These are phyloP conservation scores for Aspergillus campestris DNA, from an alignment of 495 filamentous ascomycete species.

Conservation along the genomic window DNA sequence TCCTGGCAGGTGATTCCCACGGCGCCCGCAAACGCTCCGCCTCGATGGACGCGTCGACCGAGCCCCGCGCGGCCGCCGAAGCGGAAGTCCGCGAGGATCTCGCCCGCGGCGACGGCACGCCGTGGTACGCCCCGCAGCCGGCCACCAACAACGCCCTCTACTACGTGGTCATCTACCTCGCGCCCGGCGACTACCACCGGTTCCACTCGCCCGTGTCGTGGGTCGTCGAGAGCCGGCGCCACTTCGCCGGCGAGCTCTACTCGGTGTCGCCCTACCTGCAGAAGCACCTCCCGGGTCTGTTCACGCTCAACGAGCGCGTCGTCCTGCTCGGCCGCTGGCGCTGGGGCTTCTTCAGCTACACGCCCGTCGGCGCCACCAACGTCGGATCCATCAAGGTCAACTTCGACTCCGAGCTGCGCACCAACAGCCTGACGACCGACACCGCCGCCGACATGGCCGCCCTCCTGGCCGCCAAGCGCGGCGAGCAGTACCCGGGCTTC, in stretches of 20 bases:
- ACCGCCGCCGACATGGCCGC: constrained; percentile 79
- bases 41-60: constrained; percentile 55
- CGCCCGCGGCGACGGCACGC: constrained; percentile 54
- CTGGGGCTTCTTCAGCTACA: constrained; percentile 95
- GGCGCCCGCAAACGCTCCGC: constrained; percentile 21
- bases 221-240: constrained; percentile 84
- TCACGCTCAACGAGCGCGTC: constrained; percentile 94
- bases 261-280: constrained; percentile 92
- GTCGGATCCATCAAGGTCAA: constrained; percentile 96
- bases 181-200: constrained; percentile 95
- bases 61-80: constrained; percentile 59
- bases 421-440: constrained; percentile 83
- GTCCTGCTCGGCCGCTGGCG: constrained; percentile 91
- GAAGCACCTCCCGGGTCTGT: constrained; percentile 81
- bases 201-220: constrained; percentile 93
- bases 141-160: constrained; percentile 61
- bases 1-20: constrained; percentile 64
- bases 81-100: constrained; percentile 78
- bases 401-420: constrained; percentile 90
- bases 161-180: constrained; percentile 96
- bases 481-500: constrained; percentile 77
- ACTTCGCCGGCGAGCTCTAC: constrained; percentile 95
- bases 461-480: constrained; percentile 61
- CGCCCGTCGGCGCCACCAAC: constrained; percentile 96
- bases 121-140: constrained; percentile 70